Evolutionary conservation across 2,329 filamentous ascomycete genomes (phyloP), one percentile per base, ranked within the genome.

Genomic region (Neopestalotiopsis rosae): DNA sequence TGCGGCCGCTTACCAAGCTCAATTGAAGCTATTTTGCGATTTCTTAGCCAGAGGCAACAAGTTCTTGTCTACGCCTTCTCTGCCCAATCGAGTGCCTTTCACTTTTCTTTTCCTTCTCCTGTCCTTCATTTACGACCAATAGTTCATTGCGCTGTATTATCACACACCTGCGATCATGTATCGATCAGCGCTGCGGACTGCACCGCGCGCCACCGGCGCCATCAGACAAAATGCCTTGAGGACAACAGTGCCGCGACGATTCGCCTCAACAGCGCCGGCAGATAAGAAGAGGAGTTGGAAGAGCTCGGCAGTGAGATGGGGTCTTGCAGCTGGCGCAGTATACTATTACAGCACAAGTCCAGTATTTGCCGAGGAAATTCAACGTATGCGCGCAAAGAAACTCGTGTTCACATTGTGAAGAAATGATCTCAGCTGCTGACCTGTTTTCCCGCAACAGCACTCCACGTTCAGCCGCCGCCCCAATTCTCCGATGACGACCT

Each of bases 291-390:
- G 94, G 79, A 92, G 90, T 79, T 97, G 94, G 93, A 97, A 95
- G 87, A 92, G 90, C 79, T 86, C 90, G 65, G 87, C 86, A 4
- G 79, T 89, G 75, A 88, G 95, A 84, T 92, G 94, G 89, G 93
- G 90, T 72, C 78, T 96, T 68, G 95, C 94, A 0, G 86, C 85
- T 69, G 94, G 88, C 24, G 90, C 91, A 61, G 83, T 98, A 64
- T 99, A 98, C 84, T 98, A 93, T 82, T 99, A 98, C 81, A 97
- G 94, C 84, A 98, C 94, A 7, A 95, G 92, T 76, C 88, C 90
- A 67, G 86, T 94, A 28, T 98, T 98, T 80, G 93, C 94, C 17
- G 94, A 98, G 76, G 92, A 97, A 80, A 88, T 90, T 45, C 82
- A 88, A 74, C 87, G 94, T 97, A 87, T 74, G 92, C 82, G 73